phyloP scores from a whole-genome alignment of 78 protist genomes.

The Tieghemostelium lacteum region DNA sequence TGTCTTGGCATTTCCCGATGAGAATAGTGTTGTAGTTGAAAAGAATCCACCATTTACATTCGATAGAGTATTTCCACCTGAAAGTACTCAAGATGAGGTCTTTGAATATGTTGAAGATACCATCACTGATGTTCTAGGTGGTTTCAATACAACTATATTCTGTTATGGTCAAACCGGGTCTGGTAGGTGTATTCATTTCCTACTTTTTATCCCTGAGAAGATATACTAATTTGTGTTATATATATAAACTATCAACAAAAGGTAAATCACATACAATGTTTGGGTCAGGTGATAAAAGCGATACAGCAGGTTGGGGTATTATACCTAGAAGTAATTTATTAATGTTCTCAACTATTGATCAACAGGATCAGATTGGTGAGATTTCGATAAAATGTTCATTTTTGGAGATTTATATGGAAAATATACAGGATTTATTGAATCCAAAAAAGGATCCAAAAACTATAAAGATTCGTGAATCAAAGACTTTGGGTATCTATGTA shows the following conservation, averaged over 20 bases:
- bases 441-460: constrained; percentile 49
- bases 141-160: constrained; percentile 83
- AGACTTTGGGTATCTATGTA: constrained; percentile 73
- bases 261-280: constrained; percentile 76
- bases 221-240: background rate
- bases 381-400: constrained; percentile 71
- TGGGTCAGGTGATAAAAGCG: constrained; percentile 27
- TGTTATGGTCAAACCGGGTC: constrained; percentile 81
- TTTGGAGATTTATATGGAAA: constrained; percentile 84
- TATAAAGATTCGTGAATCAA: constrained; percentile 71
- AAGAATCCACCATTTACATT: constrained; percentile 35
- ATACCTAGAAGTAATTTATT: constrained; percentile 58
- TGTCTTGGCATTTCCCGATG: constrained; percentile 29
- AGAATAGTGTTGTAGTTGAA: constrained; percentile 21
- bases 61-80: constrained; percentile 70
- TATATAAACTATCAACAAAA: too few relatives aligned
- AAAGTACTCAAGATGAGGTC: constrained; percentile 51
- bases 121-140: constrained; percentile 54
- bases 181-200: background rate
- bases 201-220: background rate
- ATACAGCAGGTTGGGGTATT: constrained; percentile 64
- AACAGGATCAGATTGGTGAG: constrained; percentile 38
- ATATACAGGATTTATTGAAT: constrained; percentile 67
- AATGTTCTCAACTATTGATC: constrained; percentile 68
- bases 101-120: constrained; percentile 25